A percentile compares a stretch with the other conserved stretches of the same genome.
Evolutionary conservation across 2,329 filamentous ascomycete species (phyloP).

Genomic region (Sporothrix mexicana): DNA sequence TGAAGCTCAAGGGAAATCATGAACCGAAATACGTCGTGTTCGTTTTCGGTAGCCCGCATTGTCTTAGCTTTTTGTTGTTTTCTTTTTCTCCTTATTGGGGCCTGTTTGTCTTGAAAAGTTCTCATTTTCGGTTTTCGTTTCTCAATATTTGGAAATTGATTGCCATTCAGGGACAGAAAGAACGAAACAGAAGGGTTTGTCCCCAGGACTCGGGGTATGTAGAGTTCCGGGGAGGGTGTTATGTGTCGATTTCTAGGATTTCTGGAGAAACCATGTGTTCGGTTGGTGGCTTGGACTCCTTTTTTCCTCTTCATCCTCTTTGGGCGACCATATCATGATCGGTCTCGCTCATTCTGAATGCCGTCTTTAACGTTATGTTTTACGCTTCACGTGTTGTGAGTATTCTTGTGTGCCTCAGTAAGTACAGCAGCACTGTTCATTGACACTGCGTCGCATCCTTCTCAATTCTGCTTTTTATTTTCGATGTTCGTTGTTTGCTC

Average conservation of each 20-base stretch:
- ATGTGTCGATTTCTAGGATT: not conserved
- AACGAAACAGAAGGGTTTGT: not conserved
- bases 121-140: not conserved
- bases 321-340: not conserved
- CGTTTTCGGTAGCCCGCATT: conserved; percentile 2
- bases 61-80: not conserved
- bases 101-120: not conserved
- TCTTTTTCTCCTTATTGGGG: too few species aligned
- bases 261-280: not conserved
- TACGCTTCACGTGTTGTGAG: not conserved
- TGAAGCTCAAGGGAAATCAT: not conserved
- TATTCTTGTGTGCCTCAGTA: not conserved
- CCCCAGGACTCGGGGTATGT: not conserved
- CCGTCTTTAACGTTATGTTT: not conserved
- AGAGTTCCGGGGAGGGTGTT: not conserved
- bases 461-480: too few species aligned
- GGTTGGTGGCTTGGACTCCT: not conserved
- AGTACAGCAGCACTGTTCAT: too few species aligned
- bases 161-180: too few species aligned
- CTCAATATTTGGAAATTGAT: not conserved
- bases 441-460: too few species aligned
- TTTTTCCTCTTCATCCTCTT: not conserved
- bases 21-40: conserved; percentile 21
- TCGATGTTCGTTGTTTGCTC: not conserved
- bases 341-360: not conserved